Conservation (phyloP, 1,284 basidiomycete genomes). For the Trametes hirsuta region DNA sequence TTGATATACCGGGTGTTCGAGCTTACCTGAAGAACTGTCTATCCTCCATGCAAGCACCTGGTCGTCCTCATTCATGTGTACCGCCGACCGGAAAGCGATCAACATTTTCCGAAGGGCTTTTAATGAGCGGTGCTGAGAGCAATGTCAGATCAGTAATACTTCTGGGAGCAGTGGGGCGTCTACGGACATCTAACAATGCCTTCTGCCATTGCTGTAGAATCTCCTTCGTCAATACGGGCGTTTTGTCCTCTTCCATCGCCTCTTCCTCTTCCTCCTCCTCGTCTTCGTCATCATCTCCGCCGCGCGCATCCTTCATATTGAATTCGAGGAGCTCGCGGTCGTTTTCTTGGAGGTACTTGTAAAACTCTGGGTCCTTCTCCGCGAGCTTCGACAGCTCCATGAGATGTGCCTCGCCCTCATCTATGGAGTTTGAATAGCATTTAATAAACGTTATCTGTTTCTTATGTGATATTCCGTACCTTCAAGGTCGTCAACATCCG, state of each 20-base stretch:
- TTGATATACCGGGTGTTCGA: neutral
- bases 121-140: constrained; percentile 77
- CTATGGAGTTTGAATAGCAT: constrained; percentile 35
- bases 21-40: constrained; percentile 72
- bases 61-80: constrained; percentile 87
- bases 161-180: neutral
- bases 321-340: constrained; percentile 90
- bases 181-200: constrained; percentile 75
- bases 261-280: constrained; percentile 49
- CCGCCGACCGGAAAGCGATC: constrained; percentile 88
- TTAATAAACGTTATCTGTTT: neutral
- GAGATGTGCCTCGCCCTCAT: constrained; percentile 74
- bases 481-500: constrained; percentile 76
- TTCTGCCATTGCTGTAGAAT: constrained; percentile 88
- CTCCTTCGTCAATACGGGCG: constrained; percentile 74
- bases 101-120: constrained; percentile 85
- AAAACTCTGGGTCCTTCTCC: constrained; percentile 98
- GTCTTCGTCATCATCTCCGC: constrained; percentile 40
- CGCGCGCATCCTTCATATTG: constrained; percentile 40
- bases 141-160: neutral
- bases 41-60: constrained; percentile 80
- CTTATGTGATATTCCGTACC: constrained; percentile 42
- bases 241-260: constrained; percentile 44
- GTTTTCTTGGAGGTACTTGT: constrained; percentile 97
- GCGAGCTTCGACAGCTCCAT: constrained; percentile 88